Evolutionary conservation across 371 early-diverging fungal genomes (phyloP).

Genomic region (Mucor circinelloides): DNA sequence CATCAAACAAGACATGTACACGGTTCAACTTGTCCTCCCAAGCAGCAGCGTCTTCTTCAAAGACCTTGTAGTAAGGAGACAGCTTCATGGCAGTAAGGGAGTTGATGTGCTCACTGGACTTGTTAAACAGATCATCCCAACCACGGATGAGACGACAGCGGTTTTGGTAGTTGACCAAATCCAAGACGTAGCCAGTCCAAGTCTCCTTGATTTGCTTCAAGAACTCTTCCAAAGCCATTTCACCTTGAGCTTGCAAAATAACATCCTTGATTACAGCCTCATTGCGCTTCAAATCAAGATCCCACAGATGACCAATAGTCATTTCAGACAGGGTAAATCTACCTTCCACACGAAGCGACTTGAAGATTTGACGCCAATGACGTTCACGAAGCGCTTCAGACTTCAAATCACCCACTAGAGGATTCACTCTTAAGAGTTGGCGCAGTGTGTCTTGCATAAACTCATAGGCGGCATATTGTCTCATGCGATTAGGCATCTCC

Average conservation of each 20-base stretch:
- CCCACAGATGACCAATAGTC: constrained; percentile 96
- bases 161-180: constrained; percentile 96
- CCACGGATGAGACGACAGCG: constrained; percentile 94
- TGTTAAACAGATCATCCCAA: constrained; percentile 97
- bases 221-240: constrained; percentile 99
- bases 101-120: constrained; percentile 94
- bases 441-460: constrained; percentile 87
- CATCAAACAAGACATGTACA: constrained; percentile 94
- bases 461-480: constrained; percentile 97
- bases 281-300: constrained; percentile 87
- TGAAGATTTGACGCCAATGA: constrained; percentile 95
- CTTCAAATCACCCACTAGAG: constrained; percentile 87
- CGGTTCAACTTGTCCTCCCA: constrained; percentile 98
- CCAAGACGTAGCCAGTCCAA: constrained; percentile 91
- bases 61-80: constrained; percentile 96
- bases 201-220: constrained; percentile 87
- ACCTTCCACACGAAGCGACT: constrained; percentile 75
- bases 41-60: constrained; percentile 93
- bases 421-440: constrained; percentile 79
- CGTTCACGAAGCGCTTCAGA: constrained; percentile 96
- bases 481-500: constrained; percentile 93
- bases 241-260: constrained; percentile 94
- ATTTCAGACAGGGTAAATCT: constrained; percentile 76
- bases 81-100: constrained; percentile 96
- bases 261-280: constrained; percentile 86